Evolutionary conservation across 495 filamentous ascomycete genomes (phyloP).

Genomic region (Cercophora scortea): DNA sequence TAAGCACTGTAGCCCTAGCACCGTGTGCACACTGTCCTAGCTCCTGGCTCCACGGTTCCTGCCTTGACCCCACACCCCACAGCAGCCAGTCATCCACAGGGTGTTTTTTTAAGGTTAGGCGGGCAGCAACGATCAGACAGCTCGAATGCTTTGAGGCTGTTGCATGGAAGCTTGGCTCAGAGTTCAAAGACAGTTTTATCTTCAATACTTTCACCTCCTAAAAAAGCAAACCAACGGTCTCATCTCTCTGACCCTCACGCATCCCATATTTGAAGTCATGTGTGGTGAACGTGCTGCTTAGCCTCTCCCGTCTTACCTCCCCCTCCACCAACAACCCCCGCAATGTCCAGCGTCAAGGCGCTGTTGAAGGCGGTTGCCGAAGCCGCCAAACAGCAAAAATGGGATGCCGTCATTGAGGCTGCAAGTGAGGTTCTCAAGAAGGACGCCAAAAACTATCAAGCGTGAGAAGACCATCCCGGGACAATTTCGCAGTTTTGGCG

Average conservation of each 20-base stretch:
- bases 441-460: conserved; percentile 77
- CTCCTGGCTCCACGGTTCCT: no score
- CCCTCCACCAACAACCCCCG: conserved; percentile 5
- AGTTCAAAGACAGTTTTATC: no score
- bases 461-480: conserved; percentile 39
- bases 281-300: not conserved
- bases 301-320: not conserved
- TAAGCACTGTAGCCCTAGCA: not conserved
- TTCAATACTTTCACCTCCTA: no score
- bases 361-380: conserved; percentile 76
- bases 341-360: conserved; percentile 57
- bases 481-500: no score
- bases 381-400: conserved; percentile 74
- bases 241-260: not conserved
- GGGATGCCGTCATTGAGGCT: conserved; percentile 60
- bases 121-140: no score
- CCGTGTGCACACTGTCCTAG: not conserved
- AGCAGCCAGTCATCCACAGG: not conserved
- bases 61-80: not conserved
- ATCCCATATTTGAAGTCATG: not conserved
- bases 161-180: no score
- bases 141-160: no score
- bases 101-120: no score
- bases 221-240: no score
- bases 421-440: conserved; percentile 57